Conservation (phyloP, 73 alveolate species). For the Paramecium sonneborni region DNA sequence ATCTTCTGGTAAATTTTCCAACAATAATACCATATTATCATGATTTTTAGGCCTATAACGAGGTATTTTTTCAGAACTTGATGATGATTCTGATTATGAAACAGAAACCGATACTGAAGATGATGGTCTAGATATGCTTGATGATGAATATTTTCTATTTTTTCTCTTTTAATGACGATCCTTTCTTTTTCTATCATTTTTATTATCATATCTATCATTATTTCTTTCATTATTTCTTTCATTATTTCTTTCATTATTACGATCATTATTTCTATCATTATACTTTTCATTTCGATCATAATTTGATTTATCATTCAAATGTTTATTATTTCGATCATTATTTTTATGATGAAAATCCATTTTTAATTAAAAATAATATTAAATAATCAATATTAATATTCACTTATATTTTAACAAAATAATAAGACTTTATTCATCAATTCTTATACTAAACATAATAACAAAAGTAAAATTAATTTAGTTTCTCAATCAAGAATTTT, state of each 20-base stretch:
- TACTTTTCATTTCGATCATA: neutral
- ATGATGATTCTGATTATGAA: constrained; percentile 27
- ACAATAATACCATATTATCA: constrained; percentile 24
- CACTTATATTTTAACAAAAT: neutral
- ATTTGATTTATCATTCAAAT: neutral
- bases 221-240: neutral
- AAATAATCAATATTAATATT: neutral
- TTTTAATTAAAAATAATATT: neutral
- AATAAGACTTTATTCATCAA: neutral
- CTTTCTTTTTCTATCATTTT: neutral
- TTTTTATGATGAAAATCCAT: constrained; percentile 25
- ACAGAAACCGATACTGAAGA: constrained; percentile 25
- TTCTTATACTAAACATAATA: neutral
- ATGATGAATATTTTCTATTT: constrained; percentile 26
- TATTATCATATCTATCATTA: neutral
- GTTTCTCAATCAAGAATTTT: neutral
- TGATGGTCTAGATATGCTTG: constrained; percentile 33
- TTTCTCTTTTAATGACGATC: constrained; percentile 10
- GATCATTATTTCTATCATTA: neutral
- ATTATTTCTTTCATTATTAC: neutral
- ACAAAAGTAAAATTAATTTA: neutral
- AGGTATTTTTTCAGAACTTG: constrained; percentile 37
- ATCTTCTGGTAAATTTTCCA: constrained; percentile 53
- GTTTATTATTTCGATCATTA: neutral
- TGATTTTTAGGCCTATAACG: constrained; percentile 49